Evolutionary conservation across 768 basidiomycete species (phyloP).

Genomic region (Cyathus striatus): DNA sequence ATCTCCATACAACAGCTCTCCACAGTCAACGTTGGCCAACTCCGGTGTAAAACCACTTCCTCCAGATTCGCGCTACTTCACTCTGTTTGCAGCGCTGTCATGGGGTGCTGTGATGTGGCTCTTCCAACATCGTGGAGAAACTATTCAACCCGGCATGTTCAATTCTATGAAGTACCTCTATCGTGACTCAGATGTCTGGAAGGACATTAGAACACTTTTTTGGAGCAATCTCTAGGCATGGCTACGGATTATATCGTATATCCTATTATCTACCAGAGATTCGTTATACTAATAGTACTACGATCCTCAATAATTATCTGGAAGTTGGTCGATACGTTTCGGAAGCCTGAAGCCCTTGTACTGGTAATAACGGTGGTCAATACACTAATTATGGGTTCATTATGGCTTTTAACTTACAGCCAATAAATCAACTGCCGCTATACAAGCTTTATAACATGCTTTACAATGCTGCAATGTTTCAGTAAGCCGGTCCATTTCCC

Average conservation of each 20-base stretch:
- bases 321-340: constrained; percentile 44
- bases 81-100: constrained; percentile 77
- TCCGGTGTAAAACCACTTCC: constrained; percentile 64
- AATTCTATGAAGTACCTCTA: constrained; percentile 95
- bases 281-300: constrained; percentile 4
- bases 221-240: constrained; percentile 90
- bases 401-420: constrained; percentile 42
- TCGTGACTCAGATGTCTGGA: constrained; percentile 88
- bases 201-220: constrained; percentile 71
- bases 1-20: constrained; percentile 43
- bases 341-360: constrained; percentile 61
- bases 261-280: constrained; percentile 10
- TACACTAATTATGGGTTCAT: no score
- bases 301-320: constrained; percentile 9
- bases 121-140: constrained; percentile 81
- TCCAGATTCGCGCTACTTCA: constrained; percentile 81
- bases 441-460: constrained; percentile 54
- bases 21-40: constrained; percentile 32
- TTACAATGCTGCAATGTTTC: constrained; percentile 44
- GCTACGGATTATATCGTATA: no score
- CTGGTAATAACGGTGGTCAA: constrained; percentile 31
- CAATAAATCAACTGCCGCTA: constrained; percentile 66
- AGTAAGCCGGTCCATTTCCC: constrained; percentile 55
- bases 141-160: constrained; percentile 96
- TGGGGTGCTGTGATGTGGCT: constrained; percentile 99